Conservation (phyloP, 2,329 filamentous ascomycete genomes). For the Pestalotiopsis sp. region DNA sequence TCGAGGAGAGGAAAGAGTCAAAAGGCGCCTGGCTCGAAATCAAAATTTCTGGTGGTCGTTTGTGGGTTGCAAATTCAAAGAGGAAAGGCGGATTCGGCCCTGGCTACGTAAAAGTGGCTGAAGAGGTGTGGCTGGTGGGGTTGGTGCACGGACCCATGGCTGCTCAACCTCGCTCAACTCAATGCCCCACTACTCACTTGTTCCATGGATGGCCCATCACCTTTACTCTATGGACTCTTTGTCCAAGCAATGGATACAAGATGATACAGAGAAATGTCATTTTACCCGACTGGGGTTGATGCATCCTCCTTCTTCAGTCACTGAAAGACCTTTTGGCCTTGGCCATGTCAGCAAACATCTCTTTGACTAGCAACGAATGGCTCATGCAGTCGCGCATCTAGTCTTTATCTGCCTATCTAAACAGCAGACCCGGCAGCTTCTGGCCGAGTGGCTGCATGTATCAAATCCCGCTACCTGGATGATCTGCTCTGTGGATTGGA, state of each 20-base stretch:
- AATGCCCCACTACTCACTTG: too few species aligned
- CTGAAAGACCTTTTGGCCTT: too few species aligned
- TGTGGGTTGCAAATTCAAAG: constrained; percentile 5
- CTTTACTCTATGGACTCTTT: too few species aligned
- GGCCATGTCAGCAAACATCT: too few species aligned
- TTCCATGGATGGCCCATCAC: too few species aligned
- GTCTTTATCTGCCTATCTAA: too few species aligned
- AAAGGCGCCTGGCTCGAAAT: not conserved
- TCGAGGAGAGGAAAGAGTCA: not conserved
- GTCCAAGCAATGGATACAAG: too few species aligned
- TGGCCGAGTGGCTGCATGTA: not conserved
- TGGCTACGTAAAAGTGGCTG: not conserved
- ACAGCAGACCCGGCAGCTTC: not conserved
- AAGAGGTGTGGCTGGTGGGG: not conserved
- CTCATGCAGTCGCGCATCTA: too few species aligned
- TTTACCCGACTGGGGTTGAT: too few species aligned
- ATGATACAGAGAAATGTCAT: too few species aligned
- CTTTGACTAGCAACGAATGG: too few species aligned
- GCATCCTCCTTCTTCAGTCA: too few species aligned
- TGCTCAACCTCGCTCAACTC: not conserved
- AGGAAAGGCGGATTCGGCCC: not conserved
- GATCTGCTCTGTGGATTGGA: not conserved
- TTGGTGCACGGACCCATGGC: not conserved
- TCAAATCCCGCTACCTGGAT: not conserved
- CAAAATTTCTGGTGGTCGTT: constrained; percentile 5